Evolutionary conservation across 495 filamentous ascomycete species (phyloP).

Genomic region (Lepraria neglecta): DNA sequence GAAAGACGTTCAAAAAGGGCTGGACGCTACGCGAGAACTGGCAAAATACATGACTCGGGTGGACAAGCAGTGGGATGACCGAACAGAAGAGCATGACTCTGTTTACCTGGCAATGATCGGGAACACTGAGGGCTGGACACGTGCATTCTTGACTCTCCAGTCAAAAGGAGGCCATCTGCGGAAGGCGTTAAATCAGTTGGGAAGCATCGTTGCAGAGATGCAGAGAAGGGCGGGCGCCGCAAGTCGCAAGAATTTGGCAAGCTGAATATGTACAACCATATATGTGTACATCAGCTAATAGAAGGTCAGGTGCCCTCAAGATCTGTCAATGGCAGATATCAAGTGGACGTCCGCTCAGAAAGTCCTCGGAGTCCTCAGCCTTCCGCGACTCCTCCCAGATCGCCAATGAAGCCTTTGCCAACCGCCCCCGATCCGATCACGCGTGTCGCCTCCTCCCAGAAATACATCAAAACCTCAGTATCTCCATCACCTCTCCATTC

Average conservation of each 20-base stretch:
- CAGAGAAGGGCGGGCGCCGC: conserved; percentile 67
- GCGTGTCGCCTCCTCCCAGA: conserved; percentile 24
- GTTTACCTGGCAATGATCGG: conserved; percentile 75
- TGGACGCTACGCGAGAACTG: conserved; percentile 69
- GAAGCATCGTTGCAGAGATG: conserved; percentile 66
- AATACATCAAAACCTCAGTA: conserved; percentile 19
- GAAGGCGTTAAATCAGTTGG: conserved; percentile 56
- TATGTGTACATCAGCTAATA: conserved; percentile 11
- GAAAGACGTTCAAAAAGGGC: conserved; percentile 70
- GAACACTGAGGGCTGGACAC: conserved; percentile 81
- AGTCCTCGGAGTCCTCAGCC: conserved; percentile 20
- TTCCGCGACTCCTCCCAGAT: conserved; percentile 24
- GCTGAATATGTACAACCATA: conserved; percentile 17
- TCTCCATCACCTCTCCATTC: conserved; percentile 17
- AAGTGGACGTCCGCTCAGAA: conserved; percentile 19
- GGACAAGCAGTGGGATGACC: conserved; percentile 49
- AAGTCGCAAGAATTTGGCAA: conserved; percentile 54
- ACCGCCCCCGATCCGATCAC: conserved; percentile 23
- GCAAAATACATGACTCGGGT: conserved; percentile 63
- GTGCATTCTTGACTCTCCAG: conserved; percentile 63
- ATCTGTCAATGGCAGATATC: conserved; percentile 26
- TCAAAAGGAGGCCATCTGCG: conserved; percentile 56
- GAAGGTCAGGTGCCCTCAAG: conserved; percentile 22
- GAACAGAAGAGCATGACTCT: conserved; percentile 44
- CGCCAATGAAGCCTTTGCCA: conserved; percentile 26